These are phyloP conservation scores for Musa troglodytarum DNA, from an alignment of 176 grass and related monocot species.

Conservation along the genomic window DNA sequence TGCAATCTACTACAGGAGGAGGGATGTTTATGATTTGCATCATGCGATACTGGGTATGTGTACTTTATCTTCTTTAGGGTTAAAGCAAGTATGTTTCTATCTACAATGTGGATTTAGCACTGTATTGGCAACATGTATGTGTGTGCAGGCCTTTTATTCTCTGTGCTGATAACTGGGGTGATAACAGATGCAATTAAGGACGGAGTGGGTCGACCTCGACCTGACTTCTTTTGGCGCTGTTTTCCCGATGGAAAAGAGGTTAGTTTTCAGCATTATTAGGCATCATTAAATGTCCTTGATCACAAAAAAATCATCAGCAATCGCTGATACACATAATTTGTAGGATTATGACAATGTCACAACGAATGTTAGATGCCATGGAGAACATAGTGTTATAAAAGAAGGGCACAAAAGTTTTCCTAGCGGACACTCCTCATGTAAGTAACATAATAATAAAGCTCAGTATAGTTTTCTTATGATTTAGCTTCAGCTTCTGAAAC, in stretches of 20 bases:
- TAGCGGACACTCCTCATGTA: slow-evolving; percentile 81
- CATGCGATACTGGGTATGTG: slow-evolving; percentile 80
- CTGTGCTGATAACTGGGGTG: slow-evolving; percentile 88
- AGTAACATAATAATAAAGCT: neutral
- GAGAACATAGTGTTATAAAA: slow-evolving; percentile 72
- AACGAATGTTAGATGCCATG: slow-evolving; percentile 66
- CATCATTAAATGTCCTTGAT: neutral
- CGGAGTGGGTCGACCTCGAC: slow-evolving; percentile 78
- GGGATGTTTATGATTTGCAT: slow-evolving; percentile 91
- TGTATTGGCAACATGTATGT: neutral
- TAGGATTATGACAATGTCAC: slow-evolving; percentile 80
- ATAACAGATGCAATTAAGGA: slow-evolving; percentile 98
- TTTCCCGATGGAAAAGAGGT: slow-evolving; percentile 96
- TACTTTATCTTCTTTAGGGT: neutral
- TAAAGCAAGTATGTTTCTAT: neutral
- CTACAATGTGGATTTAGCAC: neutral
- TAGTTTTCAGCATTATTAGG: neutral
- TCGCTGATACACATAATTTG: neutral
- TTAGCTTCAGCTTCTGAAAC: neutral
- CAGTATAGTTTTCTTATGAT: neutral
- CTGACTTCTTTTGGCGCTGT: slow-evolving; percentile 98
- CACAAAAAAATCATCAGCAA: neutral
- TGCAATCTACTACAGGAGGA: slow-evolving; percentile 86
- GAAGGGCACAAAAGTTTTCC: slow-evolving; percentile 99
- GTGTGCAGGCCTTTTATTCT: slow-evolving; percentile 69